A percentile compares a stretch with the other conserved stretches of the same genome.
These are phyloP conservation scores for Citrus glauca DNA, from an alignment of 345 rosid genomes.

Conservation along the genomic window DNA sequence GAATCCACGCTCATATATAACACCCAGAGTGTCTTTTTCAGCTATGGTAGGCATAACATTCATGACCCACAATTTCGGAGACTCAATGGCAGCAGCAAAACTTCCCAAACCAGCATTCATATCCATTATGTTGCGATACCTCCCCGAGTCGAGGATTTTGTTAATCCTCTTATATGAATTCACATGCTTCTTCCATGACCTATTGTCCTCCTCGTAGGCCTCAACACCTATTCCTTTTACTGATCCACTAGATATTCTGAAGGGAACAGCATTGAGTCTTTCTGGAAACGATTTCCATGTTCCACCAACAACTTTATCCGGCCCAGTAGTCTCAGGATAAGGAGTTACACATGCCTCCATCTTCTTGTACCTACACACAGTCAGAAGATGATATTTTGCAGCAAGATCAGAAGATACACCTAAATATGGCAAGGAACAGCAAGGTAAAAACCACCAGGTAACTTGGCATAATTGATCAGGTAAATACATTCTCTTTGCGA, in stretches of 20 bases:
- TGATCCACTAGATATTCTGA: slow-evolving; percentile 49
- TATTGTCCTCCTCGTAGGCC: slow-evolving; percentile 42
- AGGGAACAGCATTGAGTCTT: slow-evolving; percentile 52
- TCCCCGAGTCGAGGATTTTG: slow-evolving; percentile 46
- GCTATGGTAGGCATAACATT: slow-evolving; percentile 69
- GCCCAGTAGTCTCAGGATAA: slow-evolving; percentile 41
- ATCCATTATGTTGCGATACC: slow-evolving; percentile 70
- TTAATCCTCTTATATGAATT: slow-evolving; percentile 53
- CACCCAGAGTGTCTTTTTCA: slow-evolving; percentile 56
- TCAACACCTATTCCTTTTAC: slow-evolving; percentile 42
- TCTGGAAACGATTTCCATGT: slow-evolving; percentile 53
- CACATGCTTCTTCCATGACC: slow-evolving; percentile 56
- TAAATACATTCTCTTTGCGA: background rate
- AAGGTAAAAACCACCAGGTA: too few species aligned
- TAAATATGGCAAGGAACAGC: background rate
- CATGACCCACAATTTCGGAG: slow-evolving; percentile 68
- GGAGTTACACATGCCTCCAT: slow-evolving; percentile 70
- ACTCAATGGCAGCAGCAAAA: slow-evolving; percentile 65
- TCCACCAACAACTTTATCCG: slow-evolving; percentile 38
- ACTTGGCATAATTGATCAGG: too few species aligned
- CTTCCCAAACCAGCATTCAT: slow-evolving; percentile 79
- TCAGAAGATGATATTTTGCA: slow-evolving; percentile 4
- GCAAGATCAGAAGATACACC: background rate
- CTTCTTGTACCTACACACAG: slow-evolving; percentile 47
- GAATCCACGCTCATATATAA: slow-evolving; percentile 56